Evolutionary conservation across 2,329 filamentous ascomycete species (phyloP), one percentile per base, ranked within the genome.

Genomic region (Penicillium sclerotiorum): DNA sequence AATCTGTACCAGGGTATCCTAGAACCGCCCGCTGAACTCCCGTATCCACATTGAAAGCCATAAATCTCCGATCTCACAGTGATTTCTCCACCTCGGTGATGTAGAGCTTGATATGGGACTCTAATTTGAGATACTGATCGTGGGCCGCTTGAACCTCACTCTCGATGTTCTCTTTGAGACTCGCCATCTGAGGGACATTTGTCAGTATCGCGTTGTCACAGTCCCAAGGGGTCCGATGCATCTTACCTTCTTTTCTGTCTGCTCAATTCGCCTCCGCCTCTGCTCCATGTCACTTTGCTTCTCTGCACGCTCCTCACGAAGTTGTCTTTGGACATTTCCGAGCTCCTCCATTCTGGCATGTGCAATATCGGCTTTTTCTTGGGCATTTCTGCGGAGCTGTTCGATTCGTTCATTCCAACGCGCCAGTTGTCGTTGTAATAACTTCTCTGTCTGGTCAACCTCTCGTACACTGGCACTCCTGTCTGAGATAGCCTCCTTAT

Each of bases 51-150:
- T 42, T 66, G 60, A 77, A 60, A 60, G 52, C 49, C 46, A 48
- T 38, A 54, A 51, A 49, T 45, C 25, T 39, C 22, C 38, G 47
- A 41, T n/a, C 51, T 69, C 63, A 76, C 54, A 94, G 83, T 49
- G 86, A 87, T 73, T 96, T 92, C 74, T 97, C 94, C 92, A 99
- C 96, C 79, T 99, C 94, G 4, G 89, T 95, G 66, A 99, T 95
- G 77, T 99, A 99, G 55, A 97, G 79, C 73, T 92, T 93, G 71
- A 99, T 95, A 68, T 99, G 94, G 30, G 90, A 87, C 72, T 97
- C 93, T 84, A 99, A 88, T 83, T 96, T 96, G 68, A 95, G 81
- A 73, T 96, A 99, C 76, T 97, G 90, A 59, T 95, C 92, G 62
- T 95, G 85, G 1, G 94, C 91, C 48, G 83, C 84, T 67, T 94